A percentile compares a stretch with the other conserved stretches of the same genome.
These are phyloP conservation scores for Cochlearia excelsa DNA, from an alignment of 345 rosid species.

Conservation along the genomic window DNA sequence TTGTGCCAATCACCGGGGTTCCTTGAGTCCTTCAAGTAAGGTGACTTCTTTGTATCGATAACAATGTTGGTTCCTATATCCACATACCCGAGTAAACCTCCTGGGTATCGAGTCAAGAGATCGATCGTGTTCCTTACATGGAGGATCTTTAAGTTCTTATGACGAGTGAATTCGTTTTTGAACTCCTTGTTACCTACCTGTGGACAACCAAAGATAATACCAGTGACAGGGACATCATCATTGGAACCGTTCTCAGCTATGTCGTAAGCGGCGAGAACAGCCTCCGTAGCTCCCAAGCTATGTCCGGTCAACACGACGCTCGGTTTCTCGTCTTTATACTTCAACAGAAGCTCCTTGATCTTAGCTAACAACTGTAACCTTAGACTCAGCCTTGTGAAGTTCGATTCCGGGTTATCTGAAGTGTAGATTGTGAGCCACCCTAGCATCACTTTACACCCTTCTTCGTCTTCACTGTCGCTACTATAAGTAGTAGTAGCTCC, in stretches of 20 bases:
- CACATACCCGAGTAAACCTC: conserved; percentile 54
- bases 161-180: conserved; percentile 38
- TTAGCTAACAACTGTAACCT: conserved; percentile 52
- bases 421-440: conserved; percentile 82
- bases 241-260: conserved; percentile 57
- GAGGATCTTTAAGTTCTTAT: conserved; percentile 54
- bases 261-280: conserved; percentile 65
- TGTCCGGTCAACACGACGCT: conserved; percentile 70
- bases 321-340: conserved; percentile 52
- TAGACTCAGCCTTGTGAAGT: conserved; percentile 57
- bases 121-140: conserved; percentile 70
- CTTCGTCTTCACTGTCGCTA: conserved; percentile 52
- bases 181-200: conserved; percentile 73
- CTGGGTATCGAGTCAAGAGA: conserved; percentile 69
- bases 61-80: conserved; percentile 46
- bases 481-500: conserved; percentile 17
- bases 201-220: conserved; percentile 74
- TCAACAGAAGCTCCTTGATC: conserved; percentile 48
- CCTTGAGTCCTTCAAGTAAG: conserved; percentile 59
- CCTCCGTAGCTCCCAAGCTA: conserved; percentile 79
- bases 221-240: conserved; percentile 64
- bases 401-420: conserved; percentile 56
- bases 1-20: conserved; percentile 87
- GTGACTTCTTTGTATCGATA: conserved; percentile 74
- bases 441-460: conserved; percentile 59